phyloP scores from a whole-genome alignment of 2,329 filamentous ascomycete genomes.

The Fusarium odoratissimum region DNA sequence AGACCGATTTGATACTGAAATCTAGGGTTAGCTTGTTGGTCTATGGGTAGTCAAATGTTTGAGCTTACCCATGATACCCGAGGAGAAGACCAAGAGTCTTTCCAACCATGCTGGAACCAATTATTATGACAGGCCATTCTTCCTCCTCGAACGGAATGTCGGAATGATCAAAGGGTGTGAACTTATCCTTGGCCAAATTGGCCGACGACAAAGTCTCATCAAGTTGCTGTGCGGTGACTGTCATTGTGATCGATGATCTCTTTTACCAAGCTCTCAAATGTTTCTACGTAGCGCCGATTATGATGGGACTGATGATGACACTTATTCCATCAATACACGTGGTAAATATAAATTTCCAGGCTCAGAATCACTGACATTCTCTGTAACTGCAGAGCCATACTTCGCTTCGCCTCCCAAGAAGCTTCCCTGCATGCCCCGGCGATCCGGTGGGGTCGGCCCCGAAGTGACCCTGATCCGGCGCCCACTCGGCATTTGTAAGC shows the following conservation, averaged over 20 bases:
- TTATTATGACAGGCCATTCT: slow-evolving; percentile 2
- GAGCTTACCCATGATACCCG: not conserved
- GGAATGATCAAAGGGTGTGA: not conserved
- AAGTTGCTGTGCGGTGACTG: not conserved
- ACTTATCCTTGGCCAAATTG: not conserved
- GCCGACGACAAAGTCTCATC: not conserved
- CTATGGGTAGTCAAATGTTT: fast-evolving
- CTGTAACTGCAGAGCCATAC: fast-evolving
- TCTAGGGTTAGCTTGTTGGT: fast-evolving
- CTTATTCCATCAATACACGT: fast-evolving
- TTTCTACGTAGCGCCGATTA: not conserved
- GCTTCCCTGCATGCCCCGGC: not conserved
- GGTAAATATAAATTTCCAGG: too few species aligned
- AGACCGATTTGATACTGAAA: not conserved
- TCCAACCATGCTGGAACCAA: slow-evolving; percentile 4
- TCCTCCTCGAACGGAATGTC: not conserved
- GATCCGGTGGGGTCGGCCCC: not conserved
- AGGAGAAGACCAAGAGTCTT: slow-evolving; percentile 1
- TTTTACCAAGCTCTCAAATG: fast-evolving
- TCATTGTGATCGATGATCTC: not conserved
- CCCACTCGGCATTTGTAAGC: not conserved
- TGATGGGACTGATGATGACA: fast-evolving
- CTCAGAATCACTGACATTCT: fast-evolving
- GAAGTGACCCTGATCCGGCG: not conserved
- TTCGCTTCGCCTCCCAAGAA: too few species aligned